Evolutionary conservation across 1,139 yeast species (phyloP), one percentile per base, ranked within the genome.

Genomic region (Zygoascus hellenicus): DNA sequence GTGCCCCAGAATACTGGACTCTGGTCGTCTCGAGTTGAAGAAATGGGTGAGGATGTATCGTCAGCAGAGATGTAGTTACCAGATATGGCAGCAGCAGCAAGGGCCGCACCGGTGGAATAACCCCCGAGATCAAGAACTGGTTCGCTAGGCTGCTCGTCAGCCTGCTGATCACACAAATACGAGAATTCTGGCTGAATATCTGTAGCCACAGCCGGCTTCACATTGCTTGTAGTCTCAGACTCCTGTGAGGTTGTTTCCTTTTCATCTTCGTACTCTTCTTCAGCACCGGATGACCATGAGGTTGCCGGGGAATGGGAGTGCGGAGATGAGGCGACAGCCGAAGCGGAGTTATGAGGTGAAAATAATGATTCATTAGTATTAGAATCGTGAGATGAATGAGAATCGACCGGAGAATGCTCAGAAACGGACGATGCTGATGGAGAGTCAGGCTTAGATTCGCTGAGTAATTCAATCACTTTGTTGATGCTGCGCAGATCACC

Each of bases 401-500:
- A 22, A 38, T 22, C 26, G 9, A 22, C 13, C 6, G 31, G 13
- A 3, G 26, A 22, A 11, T 31, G 5, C 11, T 15, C 41, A 22
- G 28, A 13, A 26, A 22, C 41, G 22, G 29, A 26, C 2, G 32
- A 26, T 2, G 13, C 17, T 6, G 14, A 13, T 5, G 17, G 35
- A 3, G 38, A 16, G 9, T 28, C 36, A 5, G 32, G 43, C 9
- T 31, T 48, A n/a, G 54, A 54, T 15, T 50, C 56, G 19, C 46
- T 47, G 46, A 55, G 45, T 36, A 57, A 46, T 11, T 57, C 59
- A 29, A 57, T 56, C 22, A 58, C 50, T 36, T 54, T 48, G 47
- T 58, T 58, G 46, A 58, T 58, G 16, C 58, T 51, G 36, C 51
- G 51, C 10, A 43, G 19, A 22, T 60, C 59, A 2, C 50, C 49